Base-by-base conservation (phyloP, 768 basidiomycete species). In the Tylopilus cervinicoccineus region DNA sequence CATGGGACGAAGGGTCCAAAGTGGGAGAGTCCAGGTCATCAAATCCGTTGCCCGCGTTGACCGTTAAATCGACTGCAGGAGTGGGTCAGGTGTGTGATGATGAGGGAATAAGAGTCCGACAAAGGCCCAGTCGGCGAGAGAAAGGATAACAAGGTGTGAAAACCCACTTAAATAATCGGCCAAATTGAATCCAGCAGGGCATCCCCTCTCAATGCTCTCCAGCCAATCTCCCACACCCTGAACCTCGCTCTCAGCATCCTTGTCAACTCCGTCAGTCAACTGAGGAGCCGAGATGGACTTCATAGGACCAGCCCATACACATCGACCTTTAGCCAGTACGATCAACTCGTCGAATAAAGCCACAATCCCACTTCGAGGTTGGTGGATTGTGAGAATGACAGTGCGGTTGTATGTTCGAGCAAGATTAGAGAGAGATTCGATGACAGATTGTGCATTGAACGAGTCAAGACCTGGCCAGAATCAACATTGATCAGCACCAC, bases 361-460 rank as follows among this genome's bases (percentile, higher is more conserved):
- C 13, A 98, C 94, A 57, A 99, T 98, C 68, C 97, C 97, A 65
- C 91, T 93, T 43, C 95, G 84, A 13, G 95, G 96, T 66, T 98
- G 96, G 60, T 99, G 96, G 48, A 99, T 98, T 0, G 95, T 98
- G 72, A 98, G 96, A 49, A 98, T 77, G 43, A 98, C 91, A 0
- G 94, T 98, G 28, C 95, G 85, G 55, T 94, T 92, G 68, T 93
- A 98, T 57, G 86, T 81, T 24, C 81, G 74, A 5, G 94, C 92
- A 20, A 98, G 78, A 14, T 86, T 84, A 2, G 87, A 86, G 20
- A 99, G 76, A 29, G 86, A 83, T 34, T 94, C 93, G 29, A 99
- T 76, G 54, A 99, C 95, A 55, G 96, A 97, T 74, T 79, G 87
- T 0, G 96, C 95, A 53, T 98, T 98, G 71, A 83, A 98, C 0